Conservation (phyloP, 2,329 filamentous ascomycete genomes). For the Diplodia mutila region DNA sequence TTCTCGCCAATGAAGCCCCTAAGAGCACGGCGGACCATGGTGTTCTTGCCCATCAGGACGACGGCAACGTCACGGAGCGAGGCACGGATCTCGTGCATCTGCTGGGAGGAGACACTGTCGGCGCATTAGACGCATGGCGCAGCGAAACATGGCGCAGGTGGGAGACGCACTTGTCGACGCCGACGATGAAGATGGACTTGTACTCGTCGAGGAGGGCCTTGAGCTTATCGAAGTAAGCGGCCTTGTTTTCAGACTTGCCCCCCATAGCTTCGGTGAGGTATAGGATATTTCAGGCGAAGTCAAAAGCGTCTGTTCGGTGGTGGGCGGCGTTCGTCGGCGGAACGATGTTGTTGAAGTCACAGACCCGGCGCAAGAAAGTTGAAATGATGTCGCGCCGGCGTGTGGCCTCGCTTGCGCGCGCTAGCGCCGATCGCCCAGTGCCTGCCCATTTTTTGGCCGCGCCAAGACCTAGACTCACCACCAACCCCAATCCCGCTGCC, state of each 20-base stretch:
- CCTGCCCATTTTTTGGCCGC: conserved; percentile 17
- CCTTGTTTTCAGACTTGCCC: conserved; percentile 94
- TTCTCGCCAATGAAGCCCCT: conserved; percentile 89
- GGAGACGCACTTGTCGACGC: conserved; percentile 39
- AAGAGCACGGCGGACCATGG: conserved; percentile 97
- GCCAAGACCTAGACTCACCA: conserved; percentile 18
- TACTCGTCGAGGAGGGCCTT: conserved; percentile 96
- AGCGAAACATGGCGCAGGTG: not conserved
- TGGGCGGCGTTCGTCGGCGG: conserved; percentile 26
- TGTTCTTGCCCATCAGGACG: conserved; percentile 99
- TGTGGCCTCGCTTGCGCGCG: conserved; percentile 22
- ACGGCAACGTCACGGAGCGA: conserved; percentile 89
- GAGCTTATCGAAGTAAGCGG: conserved; percentile 99
- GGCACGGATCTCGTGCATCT: conserved; percentile 99
- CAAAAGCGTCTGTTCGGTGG: conserved; percentile 21
- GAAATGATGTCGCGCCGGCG: conserved; percentile 22
- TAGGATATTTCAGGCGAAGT: conserved; percentile 90
- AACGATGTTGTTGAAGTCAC: conserved; percentile 22
- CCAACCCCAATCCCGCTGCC: not conserved
- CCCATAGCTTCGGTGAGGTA: conserved; percentile 95
- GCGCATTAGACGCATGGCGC: conserved; percentile 48
- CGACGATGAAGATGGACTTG: conserved; percentile 97
- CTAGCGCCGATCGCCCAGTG: conserved; percentile 7
- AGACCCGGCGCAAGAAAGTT: conserved; percentile 26
- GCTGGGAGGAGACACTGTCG: conserved; percentile 99